Evolutionary conservation across 768 basidiomycete genomes (phyloP).

Genomic region (Pleurotus giganteus): DNA sequence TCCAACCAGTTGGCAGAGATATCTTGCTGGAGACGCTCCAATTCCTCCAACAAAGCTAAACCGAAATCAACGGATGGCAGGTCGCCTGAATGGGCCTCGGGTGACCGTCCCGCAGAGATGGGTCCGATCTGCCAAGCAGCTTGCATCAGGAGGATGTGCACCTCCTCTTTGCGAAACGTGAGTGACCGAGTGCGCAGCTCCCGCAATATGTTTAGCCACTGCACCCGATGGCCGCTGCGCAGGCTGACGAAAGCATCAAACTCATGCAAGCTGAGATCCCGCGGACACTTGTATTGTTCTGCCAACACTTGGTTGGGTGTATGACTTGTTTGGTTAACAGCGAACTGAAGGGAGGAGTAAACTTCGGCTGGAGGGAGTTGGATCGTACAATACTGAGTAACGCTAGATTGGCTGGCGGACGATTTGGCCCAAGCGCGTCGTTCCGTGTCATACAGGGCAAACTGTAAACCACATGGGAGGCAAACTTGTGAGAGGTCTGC

Average conservation of each 20-base stretch:
- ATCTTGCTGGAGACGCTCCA: constrained; percentile 30
- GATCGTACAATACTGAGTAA: constrained; percentile 25
- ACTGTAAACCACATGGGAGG: not conserved
- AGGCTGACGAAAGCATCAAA: constrained; percentile 42
- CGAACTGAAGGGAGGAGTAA: constrained; percentile 34
- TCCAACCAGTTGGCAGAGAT: constrained; percentile 42
- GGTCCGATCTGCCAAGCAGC: constrained; percentile 42
- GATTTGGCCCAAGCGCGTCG: constrained; percentile 11
- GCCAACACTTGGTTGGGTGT: constrained; percentile 43
- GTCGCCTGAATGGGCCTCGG: constrained; percentile 39
- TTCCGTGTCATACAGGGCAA: constrained; percentile 24
- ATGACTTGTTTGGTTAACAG: constrained; percentile 32
- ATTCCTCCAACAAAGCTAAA: constrained; percentile 30
- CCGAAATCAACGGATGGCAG: constrained; percentile 31
- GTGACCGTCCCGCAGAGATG: constrained; percentile 8
- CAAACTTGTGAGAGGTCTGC: not conserved
- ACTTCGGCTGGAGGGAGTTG: constrained; percentile 21
- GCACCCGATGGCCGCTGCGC: constrained; percentile 41
- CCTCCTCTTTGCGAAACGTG: constrained; percentile 35
- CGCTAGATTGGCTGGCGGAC: constrained; percentile 14
- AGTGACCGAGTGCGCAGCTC: constrained; percentile 39
- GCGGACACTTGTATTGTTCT: constrained; percentile 38
- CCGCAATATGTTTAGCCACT: constrained; percentile 51
- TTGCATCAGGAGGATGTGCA: constrained; percentile 42
- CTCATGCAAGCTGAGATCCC: constrained; percentile 42